Evolutionary conservation across 495 filamentous ascomycete genomes (phyloP).

Genomic region (Xylaria bambusicola): DNA sequence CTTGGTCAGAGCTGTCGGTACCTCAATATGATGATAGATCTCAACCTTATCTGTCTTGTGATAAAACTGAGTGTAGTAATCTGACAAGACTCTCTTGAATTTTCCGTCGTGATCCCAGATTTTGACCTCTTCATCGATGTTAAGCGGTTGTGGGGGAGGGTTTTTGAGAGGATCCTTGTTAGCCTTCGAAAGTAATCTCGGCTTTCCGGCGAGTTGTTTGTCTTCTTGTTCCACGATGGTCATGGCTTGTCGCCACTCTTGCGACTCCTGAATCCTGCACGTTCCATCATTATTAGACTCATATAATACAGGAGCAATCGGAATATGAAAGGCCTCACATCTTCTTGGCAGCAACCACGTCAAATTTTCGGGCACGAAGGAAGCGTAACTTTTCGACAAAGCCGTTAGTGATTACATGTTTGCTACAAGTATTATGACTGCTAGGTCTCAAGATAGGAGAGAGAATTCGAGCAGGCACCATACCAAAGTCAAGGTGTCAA

Average conservation of each 20-base stretch:
- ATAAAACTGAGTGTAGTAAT: conserved; percentile 98
- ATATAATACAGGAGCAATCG: not conserved
- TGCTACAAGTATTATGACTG: not conserved
- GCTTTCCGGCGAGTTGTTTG: not conserved
- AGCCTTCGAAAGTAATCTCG: conserved; percentile 17
- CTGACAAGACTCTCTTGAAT: conserved; percentile 84
- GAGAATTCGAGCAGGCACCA: conserved; percentile 21
- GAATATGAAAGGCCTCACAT: conserved; percentile 50
- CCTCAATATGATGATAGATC: not conserved
- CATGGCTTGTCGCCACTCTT: conserved; percentile 86
- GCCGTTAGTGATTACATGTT: not conserved
- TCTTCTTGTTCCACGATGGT: conserved; percentile 14
- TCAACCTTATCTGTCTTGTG: conserved; percentile 96
- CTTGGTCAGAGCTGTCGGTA: conserved; percentile 9
- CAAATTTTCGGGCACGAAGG: conserved; percentile 91
- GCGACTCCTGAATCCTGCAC: conserved; percentile 82
- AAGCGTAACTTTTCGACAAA: conserved; percentile 69
- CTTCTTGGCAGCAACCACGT: conserved; percentile 76
- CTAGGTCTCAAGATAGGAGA: not conserved
- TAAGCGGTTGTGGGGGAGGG: conserved; percentile 34
- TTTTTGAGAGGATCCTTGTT: conserved; percentile 29
- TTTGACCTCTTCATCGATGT: conserved; percentile 79
- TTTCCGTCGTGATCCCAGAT: conserved; percentile 73
- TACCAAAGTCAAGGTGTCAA: conserved; percentile 90
- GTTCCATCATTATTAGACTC: conserved; percentile 23